phyloP scores from a whole-genome alignment of 2,329 filamentous ascomycete species.

The Claviceps sp. region DNA sequence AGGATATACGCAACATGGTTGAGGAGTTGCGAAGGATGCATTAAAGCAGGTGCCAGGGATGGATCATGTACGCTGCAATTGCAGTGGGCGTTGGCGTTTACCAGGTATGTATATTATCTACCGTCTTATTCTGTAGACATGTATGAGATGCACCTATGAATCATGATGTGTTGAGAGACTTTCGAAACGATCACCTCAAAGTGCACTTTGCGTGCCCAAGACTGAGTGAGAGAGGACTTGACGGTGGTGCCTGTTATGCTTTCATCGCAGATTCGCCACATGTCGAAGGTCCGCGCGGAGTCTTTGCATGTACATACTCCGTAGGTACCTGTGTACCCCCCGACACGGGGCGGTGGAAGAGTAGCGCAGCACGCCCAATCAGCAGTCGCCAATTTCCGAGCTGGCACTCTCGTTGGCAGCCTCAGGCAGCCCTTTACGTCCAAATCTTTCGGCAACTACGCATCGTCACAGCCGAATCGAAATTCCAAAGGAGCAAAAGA shows the following conservation, averaged over 20 bases:
- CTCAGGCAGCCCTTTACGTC: constrained; percentile 28
- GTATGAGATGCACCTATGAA: neutral
- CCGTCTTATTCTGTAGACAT: neutral
- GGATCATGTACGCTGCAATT: neutral
- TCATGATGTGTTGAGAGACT: no score
- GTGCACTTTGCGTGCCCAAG: no score
- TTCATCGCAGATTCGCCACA: no score
- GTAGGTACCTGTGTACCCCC: no score
- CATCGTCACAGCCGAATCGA: constrained; percentile 22
- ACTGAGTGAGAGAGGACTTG: no score
- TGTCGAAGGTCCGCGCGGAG: no score
- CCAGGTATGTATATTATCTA: neutral
- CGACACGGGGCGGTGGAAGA: no score
- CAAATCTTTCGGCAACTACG: constrained; percentile 28
- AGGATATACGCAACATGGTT: constrained; percentile 47
- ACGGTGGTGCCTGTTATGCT: no score
- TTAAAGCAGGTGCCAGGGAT: constrained; percentile 20
- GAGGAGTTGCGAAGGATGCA: constrained; percentile 51
- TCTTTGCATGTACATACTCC: no score
- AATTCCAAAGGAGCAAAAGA: constrained; percentile 27
- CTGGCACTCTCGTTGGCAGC: constrained; percentile 21
- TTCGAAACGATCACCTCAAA: no score
- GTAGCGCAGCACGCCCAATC: constrained; percentile 25
- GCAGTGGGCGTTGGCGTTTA: neutral
- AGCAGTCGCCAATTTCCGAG: constrained; percentile 32